Evolutionary conservation across 2,329 filamentous ascomycete genomes (phyloP).

Genomic region (Calonectria pteridis): DNA sequence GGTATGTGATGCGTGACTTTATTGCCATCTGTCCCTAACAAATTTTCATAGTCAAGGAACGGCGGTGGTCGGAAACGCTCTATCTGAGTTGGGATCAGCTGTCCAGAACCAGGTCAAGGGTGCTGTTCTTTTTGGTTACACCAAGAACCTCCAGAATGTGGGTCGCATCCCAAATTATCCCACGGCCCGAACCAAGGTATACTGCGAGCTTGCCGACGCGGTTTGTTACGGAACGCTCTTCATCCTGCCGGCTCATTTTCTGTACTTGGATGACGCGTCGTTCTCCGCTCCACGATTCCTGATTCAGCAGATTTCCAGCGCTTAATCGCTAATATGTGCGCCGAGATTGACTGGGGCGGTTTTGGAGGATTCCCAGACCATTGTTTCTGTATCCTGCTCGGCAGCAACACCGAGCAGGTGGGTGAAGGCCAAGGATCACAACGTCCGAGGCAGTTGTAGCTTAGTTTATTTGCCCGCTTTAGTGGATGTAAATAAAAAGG

Average conservation of each 20-base stretch:
- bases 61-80: constrained; percentile 31
- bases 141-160: constrained; percentile 54
- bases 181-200: constrained; percentile 47
- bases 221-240: constrained; percentile 51
- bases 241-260: constrained; percentile 48
- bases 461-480: background rate
- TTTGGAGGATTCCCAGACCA: background rate
- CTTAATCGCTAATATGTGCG: background rate
- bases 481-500: background rate
- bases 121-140: constrained; percentile 53
- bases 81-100: background rate
- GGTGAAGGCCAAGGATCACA: background rate
- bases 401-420: background rate
- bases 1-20: constrained; percentile 51
- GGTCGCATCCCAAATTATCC: constrained; percentile 53
- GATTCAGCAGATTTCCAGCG: background rate
- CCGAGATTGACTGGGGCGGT: background rate
- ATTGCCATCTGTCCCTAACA: constrained; percentile 52
- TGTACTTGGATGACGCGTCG: background rate
- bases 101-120: constrained; percentile 47
- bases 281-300: background rate
- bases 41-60: constrained; percentile 44
- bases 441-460: background rate
- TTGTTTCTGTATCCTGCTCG: background rate
- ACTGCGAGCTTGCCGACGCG: constrained; percentile 49